Base-by-base conservation (phyloP, 495 filamentous ascomycete species). In the Lophiostoma macrostomum region DNA sequence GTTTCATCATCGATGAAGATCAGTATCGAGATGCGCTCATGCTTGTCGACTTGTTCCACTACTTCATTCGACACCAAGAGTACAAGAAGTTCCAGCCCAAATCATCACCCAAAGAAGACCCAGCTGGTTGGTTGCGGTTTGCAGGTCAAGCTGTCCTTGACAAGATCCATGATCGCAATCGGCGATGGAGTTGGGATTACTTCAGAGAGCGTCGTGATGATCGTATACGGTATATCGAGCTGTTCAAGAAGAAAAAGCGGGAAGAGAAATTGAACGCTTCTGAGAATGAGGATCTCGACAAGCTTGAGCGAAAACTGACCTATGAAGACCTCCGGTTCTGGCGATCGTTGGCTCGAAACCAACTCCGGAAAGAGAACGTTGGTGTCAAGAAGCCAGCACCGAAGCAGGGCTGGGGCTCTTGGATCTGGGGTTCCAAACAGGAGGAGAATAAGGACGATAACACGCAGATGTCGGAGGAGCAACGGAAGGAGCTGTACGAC, bases 241-340 rank as follows among this genome's bases (percentile, higher is more conserved):
- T 97, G 23, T 98, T 98, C 81, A 98, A 97, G 71, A 78, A 78
- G 67, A 93, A 90, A 67, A 95, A 94, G 72, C 79, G 84, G 61
- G 84, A 85, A 61, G 87, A 91, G 60, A 81, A 79, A 39, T 63
- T 95, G 27, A 76, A 79, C 0, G 67, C 81, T 0, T 74, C 80
- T 16, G 93, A 97, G 63, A 74, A 67, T 5, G 79, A 86, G 42
- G 84, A 91, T 31, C 62, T 96, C 2, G 77, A 85, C 25, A 77
- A 78, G 30, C 75, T 98, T 13, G 91, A 98, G 64, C 80, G 79
- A 70, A 96, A 97, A 66, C 75, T 94, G 18, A 85, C 79, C 31
- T 98, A 98, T 66, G 94, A 98, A 65, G 93, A 98, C 71, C 78
- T 98, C 30, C 86, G 93, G 4, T 98, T 98, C 71, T 98, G 94